Percentiles rank a stretch among this genome's conserved stretches.
phyloP scores from a whole-genome alignment of 2,329 filamentous ascomycete species.

The Alternaria burnsii region DNA sequence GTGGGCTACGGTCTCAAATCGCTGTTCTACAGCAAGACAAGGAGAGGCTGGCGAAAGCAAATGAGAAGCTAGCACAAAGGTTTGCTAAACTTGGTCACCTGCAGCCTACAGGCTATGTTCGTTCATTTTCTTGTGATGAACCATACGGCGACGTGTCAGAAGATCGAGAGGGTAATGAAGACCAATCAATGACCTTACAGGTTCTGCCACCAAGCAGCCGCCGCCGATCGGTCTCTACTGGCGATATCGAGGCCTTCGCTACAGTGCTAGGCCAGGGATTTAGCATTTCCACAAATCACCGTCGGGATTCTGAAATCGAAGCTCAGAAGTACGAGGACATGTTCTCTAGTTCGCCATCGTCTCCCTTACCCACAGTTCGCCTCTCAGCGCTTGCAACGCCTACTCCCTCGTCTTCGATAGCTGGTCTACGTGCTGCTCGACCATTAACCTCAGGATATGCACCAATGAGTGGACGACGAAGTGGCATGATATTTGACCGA shows the following conservation, averaged over 20 bases:
- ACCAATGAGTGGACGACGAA: not conserved
- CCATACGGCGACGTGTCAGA: not conserved
- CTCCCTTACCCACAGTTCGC: not conserved
- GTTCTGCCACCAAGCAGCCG: not conserved
- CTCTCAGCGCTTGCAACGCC: not conserved
- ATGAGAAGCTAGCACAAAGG: constrained; percentile 16
- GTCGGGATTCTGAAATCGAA: constrained; percentile 4
- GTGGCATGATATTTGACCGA: constrained; percentile 10
- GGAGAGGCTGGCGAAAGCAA: constrained; percentile 7
- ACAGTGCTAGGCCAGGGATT: not conserved
- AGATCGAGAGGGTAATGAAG: not conserved
- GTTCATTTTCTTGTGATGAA: not conserved
- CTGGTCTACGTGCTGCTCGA: not conserved
- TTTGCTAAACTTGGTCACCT: constrained; percentile 7
- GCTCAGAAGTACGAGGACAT: constrained; percentile 18
- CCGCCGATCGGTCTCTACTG: not conserved
- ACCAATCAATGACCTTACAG: not conserved
- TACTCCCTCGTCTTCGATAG: not conserved
- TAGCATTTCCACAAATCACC: not conserved
- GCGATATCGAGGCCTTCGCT: not conserved
- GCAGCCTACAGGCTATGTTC: constrained; percentile 4
- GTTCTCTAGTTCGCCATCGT: not conserved
- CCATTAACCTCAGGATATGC: not conserved
- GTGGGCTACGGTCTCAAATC: constrained; percentile 10
- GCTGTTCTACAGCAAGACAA: constrained; percentile 10